Base-by-base conservation (phyloP, 371 early-diverging fungal species). In the Globomyces sp. region DNA sequence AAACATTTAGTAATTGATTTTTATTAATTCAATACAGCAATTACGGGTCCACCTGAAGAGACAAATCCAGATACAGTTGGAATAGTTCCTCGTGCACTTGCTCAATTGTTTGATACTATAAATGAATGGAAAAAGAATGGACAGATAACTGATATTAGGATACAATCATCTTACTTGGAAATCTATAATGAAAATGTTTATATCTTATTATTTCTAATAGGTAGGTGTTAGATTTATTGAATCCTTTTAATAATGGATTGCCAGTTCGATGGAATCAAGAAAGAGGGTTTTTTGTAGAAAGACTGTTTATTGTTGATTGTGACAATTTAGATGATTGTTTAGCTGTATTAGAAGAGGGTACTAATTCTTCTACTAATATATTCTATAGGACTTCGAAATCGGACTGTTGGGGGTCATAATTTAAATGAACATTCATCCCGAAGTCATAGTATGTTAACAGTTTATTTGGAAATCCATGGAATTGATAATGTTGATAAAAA, bases 341-440 rank as follows among this genome's bases (percentile, higher is more conserved):
- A 1, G 77, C 76, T 2, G 81, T 85, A 6, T 58, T 85, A 49
- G 79, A 85, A 60, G 83, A 81, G 67, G 85, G 80, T 73, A 61
- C 59, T 37, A 60, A 74, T 55, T 65, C 52, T 39, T 43, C 42
- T 4, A 24, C 24, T 24, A 24, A 24, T 24, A 24, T 24, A 24
- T 58, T 72, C 42, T 4, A 1, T 44, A 70, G 76, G 77, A 60
- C 60, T 72, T 52, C 74, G 72, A 57, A 72, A 82, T 69, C 84
- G 99, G 65, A 95, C 92, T 57, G 96, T 96, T 0, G 93, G 92
- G 42, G 82, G 91, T 10, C 98, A 98, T 40, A 87, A 92, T 45
- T 94, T 98, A 95, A 99, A 99, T 81, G 91, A 87, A 64, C 84
- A 88, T 63, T 94, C 95, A 0, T 93, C 93, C 9, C 82, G 99